Conservation (phyloP, 768 basidiomycete genomes). For the Lactifluus subvellereus region DNA sequence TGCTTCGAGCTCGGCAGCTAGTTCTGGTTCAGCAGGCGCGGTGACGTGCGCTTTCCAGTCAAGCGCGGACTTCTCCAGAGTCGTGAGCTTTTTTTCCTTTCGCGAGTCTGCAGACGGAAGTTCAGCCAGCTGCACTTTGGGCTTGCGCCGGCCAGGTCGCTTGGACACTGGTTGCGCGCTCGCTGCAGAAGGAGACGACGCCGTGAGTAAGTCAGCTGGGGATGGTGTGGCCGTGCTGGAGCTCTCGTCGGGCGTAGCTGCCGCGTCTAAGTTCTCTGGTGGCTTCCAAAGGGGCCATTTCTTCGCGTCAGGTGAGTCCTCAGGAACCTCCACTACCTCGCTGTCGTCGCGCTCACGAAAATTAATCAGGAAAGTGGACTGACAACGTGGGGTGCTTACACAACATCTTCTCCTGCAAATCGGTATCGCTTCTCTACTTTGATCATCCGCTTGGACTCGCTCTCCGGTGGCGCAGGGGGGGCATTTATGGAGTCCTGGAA, state of each 20-base stretch:
- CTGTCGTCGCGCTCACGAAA: constrained; percentile 35
- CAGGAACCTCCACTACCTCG: constrained; percentile 67
- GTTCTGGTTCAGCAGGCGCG: constrained; percentile 34
- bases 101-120: constrained; percentile 42
- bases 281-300: constrained; percentile 60
- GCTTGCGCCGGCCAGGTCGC: constrained; percentile 61
- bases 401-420: constrained; percentile 72
- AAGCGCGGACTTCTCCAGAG: constrained; percentile 80
- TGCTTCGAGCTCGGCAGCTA: constrained; percentile 68
- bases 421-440: constrained; percentile 64
- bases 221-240: constrained; percentile 9
- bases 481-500: constrained; percentile 60
- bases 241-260: constrained; percentile 10
- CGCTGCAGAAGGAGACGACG: constrained; percentile 21
- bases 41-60: constrained; percentile 74
- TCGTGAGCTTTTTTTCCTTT: constrained; percentile 73
- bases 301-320: constrained; percentile 67
- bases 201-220: constrained; percentile 15
- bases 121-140: constrained; percentile 50
- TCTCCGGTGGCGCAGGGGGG: constrained; percentile 25
- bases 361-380: neutral
- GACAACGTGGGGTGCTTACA: constrained; percentile 43
- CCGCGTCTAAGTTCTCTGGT: constrained; percentile 20
- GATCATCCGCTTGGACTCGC: constrained; percentile 39
- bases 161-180: constrained; percentile 27